Conservation (phyloP, 805 yeast genomes). For the Candida maesae region DNA sequence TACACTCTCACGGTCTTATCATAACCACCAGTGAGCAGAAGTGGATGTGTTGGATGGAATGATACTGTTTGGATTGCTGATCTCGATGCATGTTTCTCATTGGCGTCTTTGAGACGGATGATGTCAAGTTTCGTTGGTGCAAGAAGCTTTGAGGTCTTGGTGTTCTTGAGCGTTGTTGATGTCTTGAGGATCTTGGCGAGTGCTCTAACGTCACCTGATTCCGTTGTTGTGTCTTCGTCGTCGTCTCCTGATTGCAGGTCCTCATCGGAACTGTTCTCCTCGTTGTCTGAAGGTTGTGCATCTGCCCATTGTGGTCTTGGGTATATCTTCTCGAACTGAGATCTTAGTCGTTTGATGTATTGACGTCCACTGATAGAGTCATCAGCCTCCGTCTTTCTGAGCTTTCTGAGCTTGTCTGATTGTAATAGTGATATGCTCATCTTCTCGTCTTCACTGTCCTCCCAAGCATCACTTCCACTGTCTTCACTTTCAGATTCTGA, state of each 20-base stretch:
- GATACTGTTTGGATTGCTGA: conserved; percentile 82
- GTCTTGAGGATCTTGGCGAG: conserved; percentile 35
- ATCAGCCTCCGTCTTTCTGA: conserved; percentile 60
- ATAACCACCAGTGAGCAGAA: conserved; percentile 86
- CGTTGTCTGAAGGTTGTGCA: conserved; percentile 20
- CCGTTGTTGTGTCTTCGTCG: conserved; percentile 30
- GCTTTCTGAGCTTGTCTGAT: conserved; percentile 62
- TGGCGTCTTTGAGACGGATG: conserved; percentile 84
- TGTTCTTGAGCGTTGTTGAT: conserved; percentile 38
- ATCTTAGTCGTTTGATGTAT: conserved; percentile 59
- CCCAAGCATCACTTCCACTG: conserved; percentile 59
- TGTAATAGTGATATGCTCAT: conserved; percentile 55
- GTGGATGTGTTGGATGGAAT: conserved; percentile 83
- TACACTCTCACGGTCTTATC: conserved; percentile 84
- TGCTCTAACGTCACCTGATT: conserved; percentile 37
- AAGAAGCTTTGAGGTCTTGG: conserved; percentile 46
- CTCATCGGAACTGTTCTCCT: conserved; percentile 29
- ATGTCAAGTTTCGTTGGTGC: conserved; percentile 73
- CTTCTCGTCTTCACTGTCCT: conserved; percentile 87
- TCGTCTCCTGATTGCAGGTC: conserved; percentile 28
- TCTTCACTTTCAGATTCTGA: conserved; percentile 30
- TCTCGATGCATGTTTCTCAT: conserved; percentile 58
- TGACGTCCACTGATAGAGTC: conserved; percentile 51
- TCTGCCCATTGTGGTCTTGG: conserved; percentile 87
- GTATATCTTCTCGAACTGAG: conserved; percentile 68